A percentile compares a stretch with the other conserved stretches of the same genome.
Evolutionary conservation across 768 basidiomycete genomes (phyloP).

Genomic region (Steccherinum ochraceum): DNA sequence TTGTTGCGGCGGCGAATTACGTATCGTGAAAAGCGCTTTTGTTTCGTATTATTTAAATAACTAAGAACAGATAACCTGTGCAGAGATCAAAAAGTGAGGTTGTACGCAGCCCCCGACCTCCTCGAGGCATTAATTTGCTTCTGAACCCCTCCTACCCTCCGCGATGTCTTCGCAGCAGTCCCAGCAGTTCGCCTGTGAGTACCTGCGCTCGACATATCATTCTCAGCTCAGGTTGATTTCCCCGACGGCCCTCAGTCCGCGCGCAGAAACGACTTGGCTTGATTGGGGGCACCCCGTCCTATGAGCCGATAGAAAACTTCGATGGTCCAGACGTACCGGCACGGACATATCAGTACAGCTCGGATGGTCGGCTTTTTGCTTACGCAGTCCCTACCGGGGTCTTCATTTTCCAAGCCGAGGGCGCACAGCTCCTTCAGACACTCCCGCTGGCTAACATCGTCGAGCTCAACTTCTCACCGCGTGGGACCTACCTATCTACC

Average conservation of each 20-base stretch:
- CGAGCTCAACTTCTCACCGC: conserved; percentile 89
- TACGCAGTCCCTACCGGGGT: conserved; percentile 78
- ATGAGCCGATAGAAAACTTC: conserved; percentile 57
- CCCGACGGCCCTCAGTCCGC: conserved; percentile 51
- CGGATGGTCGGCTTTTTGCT: conserved; percentile 82
- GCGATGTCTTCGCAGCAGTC: conserved; percentile 69
- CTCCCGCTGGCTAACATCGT: conserved; percentile 68
- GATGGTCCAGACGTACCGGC: conserved; percentile 63
- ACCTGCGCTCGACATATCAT: neutral
- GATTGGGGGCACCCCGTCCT: conserved; percentile 76
- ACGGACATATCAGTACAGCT: conserved; percentile 75
- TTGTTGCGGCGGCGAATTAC: no score
- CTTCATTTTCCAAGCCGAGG: conserved; percentile 70
- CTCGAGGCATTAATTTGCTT: conserved; percentile 84
- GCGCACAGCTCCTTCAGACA: conserved; percentile 67
- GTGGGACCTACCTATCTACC: conserved; percentile 88
- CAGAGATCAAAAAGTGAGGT: conserved; percentile 4
- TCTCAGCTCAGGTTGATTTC: conserved; percentile 10
- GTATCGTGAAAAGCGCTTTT: no score
- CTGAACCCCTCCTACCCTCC: conserved; percentile 26
- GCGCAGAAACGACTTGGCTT: conserved; percentile 92
- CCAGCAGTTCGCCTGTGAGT: conserved; percentile 84
- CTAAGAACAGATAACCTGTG: neutral
- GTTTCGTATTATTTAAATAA: no score
- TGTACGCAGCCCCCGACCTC: conserved; percentile 5